Conservation (phyloP, 352 stramenopile genomes). For the Pythium rhizo-oryzae region DNA sequence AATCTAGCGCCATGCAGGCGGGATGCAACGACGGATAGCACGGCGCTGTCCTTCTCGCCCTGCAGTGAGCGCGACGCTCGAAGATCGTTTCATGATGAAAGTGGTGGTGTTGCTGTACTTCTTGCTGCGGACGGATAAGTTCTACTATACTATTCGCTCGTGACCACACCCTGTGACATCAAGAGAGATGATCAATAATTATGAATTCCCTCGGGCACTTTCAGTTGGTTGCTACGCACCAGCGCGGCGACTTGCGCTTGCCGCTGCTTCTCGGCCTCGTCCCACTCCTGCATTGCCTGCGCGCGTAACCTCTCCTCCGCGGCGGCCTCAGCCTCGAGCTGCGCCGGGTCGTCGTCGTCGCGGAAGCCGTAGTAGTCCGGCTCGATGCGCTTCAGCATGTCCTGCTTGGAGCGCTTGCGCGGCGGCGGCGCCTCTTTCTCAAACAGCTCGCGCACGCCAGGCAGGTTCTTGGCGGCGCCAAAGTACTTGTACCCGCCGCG, state of each 20-base stretch:
- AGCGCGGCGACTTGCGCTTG: slow-evolving; percentile 23
- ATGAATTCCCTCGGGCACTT: no score
- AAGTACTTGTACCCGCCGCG: slow-evolving; percentile 96
- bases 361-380: slow-evolving; percentile 83
- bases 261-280: slow-evolving; percentile 48
- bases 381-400: slow-evolving; percentile 93
- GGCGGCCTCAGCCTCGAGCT: slow-evolving; percentile 51
- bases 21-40: no score
- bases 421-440: slow-evolving; percentile 73
- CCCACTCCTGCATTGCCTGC: slow-evolving; percentile 58
- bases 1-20: no score
- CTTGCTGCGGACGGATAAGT: no score
- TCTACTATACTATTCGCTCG: slow-evolving; percentile 1
- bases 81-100: no score
- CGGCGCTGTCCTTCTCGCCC: no score
- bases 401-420: slow-evolving; percentile 55
- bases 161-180: slow-evolving; percentile 3
- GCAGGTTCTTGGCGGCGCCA: slow-evolving; percentile 95
- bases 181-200: background rate
- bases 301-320: slow-evolving; percentile 51
- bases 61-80: no score
- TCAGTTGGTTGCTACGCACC: background rate
- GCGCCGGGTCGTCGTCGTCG: slow-evolving; percentile 64
- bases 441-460: slow-evolving; percentile 96
- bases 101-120: no score